A percentile compares a stretch with the other conserved stretches of the same genome.
phyloP scores from a whole-genome alignment of 768 basidiomycete genomes.

The Lactifluus volemus region DNA sequence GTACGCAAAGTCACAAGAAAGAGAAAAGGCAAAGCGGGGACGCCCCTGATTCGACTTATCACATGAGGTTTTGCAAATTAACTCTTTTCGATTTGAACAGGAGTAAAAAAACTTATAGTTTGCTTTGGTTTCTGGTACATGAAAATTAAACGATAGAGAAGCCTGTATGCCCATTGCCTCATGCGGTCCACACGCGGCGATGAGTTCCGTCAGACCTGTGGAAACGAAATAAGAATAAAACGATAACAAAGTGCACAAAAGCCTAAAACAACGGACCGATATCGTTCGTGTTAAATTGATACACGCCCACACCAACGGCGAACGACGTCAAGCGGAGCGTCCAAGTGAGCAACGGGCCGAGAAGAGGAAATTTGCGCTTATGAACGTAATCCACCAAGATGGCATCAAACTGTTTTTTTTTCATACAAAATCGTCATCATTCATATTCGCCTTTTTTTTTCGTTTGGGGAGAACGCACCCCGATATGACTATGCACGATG shows the following conservation, averaged over 20 bases:
- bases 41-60: too few relatives aligned
- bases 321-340: constrained; percentile 65
- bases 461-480: constrained; percentile 41
- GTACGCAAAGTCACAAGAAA: too few relatives aligned
- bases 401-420: constrained; percentile 52
- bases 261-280: constrained; percentile 55
- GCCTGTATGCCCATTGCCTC: background rate
- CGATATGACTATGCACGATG: constrained; percentile 93
- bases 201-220: constrained; percentile 77
- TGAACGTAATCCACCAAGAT: constrained; percentile 86
- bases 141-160: too few relatives aligned
- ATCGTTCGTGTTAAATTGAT: constrained; percentile 98
- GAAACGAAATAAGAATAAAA: constrained; percentile 1
- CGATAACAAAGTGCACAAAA: background rate
- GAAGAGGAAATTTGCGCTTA: constrained; percentile 81
- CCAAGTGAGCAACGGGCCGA: constrained; percentile 71
- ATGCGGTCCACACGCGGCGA: constrained; percentile 81
- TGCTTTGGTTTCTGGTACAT: too few relatives aligned
- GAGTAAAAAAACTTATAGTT: too few relatives aligned
- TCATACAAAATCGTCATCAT: too few relatives aligned
- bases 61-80: too few relatives aligned
- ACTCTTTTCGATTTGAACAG: too few relatives aligned
- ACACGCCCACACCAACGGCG: constrained; percentile 80
- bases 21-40: too few relatives aligned
- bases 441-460: too few relatives aligned